phyloP scores from a whole-genome alignment of 2,329 filamentous ascomycete genomes.

The Alternaria ventricosa region DNA sequence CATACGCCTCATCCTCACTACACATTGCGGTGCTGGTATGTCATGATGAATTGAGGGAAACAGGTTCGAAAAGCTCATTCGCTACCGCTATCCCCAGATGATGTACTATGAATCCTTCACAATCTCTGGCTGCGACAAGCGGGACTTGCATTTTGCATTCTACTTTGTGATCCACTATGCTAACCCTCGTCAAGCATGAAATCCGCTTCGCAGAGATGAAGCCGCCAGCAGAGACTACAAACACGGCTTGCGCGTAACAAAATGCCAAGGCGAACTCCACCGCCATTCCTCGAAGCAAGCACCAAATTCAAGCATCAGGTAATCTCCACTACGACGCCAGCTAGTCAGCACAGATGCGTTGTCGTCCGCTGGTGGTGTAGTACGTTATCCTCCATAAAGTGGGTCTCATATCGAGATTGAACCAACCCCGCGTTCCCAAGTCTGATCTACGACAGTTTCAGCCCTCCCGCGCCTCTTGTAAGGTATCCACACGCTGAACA shows the following conservation, averaged over 20 bases:
- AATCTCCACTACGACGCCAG: slow-evolving; percentile 28
- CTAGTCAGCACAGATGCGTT: slow-evolving; percentile 19
- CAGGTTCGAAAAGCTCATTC: not conserved
- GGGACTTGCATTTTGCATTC: not conserved
- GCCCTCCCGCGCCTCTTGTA: slow-evolving; percentile 1
- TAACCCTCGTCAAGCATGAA: slow-evolving; percentile 15
- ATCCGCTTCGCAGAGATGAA: slow-evolving; percentile 14
- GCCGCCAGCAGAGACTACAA: slow-evolving; percentile 3
- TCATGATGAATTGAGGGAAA: not conserved
- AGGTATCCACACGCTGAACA: slow-evolving; percentile 6
- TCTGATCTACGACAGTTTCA: slow-evolving; percentile 16
- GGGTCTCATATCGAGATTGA: slow-evolving; percentile 27
- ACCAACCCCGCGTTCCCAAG: slow-evolving; percentile 30
- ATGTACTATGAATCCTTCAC: not conserved
- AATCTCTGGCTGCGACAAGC: slow-evolving; percentile 8
- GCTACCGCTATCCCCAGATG: not conserved
- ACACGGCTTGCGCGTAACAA: slow-evolving; percentile 13
- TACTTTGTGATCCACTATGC: slow-evolving; percentile 11
- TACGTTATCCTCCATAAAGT: slow-evolving; percentile 9
- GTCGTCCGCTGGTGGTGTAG: slow-evolving; percentile 26
- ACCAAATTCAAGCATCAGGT: slow-evolving; percentile 10
- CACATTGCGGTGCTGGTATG: not conserved
- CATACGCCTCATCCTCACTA: not conserved
- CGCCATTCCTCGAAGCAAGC: slow-evolving; percentile 19
- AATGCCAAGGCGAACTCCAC: slow-evolving; percentile 22